phyloP scores from a whole-genome alignment of 2,329 filamentous ascomycete species.

The Exophiala phaeomuriformis region DNA sequence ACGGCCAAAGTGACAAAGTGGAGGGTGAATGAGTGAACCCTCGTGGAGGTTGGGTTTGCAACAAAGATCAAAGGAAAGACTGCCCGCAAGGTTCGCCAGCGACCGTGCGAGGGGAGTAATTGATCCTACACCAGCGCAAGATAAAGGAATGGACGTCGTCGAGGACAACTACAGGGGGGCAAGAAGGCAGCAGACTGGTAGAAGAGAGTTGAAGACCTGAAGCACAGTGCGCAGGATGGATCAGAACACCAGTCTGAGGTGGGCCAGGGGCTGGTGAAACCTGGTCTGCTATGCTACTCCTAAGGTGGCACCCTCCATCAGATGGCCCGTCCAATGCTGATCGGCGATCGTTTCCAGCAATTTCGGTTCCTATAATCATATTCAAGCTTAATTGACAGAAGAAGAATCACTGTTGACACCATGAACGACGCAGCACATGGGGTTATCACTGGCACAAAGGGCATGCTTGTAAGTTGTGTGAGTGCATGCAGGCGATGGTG shows the following conservation, averaged over 20 bases:
- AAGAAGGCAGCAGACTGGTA: neutral
- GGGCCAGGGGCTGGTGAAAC: constrained; percentile 20
- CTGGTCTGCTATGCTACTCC: constrained; percentile 1
- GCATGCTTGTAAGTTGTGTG: neutral
- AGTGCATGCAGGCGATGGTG: neutral
- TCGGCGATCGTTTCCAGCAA: constrained; percentile 10
- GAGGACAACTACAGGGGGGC: constrained; percentile 8
- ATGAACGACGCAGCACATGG: no score
- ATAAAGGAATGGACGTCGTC: constrained; percentile 15
- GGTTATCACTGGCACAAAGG: neutral
- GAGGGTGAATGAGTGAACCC: constrained; percentile 24
- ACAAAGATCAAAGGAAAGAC: constrained; percentile 22
- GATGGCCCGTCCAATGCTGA: constrained; percentile 15
- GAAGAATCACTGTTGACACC: neutral
- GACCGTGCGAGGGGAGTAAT: constrained; percentile 31
- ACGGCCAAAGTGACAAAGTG: neutral
- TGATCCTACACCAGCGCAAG: constrained; percentile 7
- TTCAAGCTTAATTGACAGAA: neutral
- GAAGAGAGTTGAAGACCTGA: constrained; percentile 4
- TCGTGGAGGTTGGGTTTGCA: constrained; percentile 10
- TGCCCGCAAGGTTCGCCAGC: constrained; percentile 25
- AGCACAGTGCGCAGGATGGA: constrained; percentile 6
- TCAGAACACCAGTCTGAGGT: neutral
- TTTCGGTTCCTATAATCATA: constrained; percentile 11
- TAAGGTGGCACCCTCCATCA: constrained; percentile 11